Evolutionary conservation across 2,329 filamentous ascomycete species (phyloP).

Genomic region (Xylaria sp.): DNA sequence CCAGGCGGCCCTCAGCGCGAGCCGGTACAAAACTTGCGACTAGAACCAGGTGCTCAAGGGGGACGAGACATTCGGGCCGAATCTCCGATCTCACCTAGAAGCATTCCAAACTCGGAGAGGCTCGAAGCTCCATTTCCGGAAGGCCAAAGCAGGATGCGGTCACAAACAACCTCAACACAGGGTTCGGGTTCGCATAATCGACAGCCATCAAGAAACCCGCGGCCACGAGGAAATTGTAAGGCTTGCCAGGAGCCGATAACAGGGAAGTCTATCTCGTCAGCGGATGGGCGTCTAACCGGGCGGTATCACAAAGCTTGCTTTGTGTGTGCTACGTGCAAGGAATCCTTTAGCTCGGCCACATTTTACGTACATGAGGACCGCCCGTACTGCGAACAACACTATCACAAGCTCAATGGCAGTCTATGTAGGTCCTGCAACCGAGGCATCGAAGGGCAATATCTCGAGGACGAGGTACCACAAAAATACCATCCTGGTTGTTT

Average conservation of each 20-base stretch:
- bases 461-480: conserved; percentile 76
- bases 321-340: conserved; percentile 81
- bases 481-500: conserved; percentile 92
- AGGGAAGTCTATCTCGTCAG: conserved; percentile 92
- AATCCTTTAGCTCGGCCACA: conserved; percentile 82
- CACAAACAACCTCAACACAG: conserved; percentile 31
- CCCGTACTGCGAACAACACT: conserved; percentile 91
- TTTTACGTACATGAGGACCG: conserved; percentile 90
- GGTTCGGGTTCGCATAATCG: conserved; percentile 45
- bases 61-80: conserved; percentile 25
- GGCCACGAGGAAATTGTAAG: conserved; percentile 77
- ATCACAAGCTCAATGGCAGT: conserved; percentile 88
- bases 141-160: conserved; percentile 30
- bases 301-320: conserved; percentile 97
- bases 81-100: conserved; percentile 33
- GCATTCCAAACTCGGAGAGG: conserved; percentile 16
- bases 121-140: conserved; percentile 34
- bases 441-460: conserved; percentile 92
- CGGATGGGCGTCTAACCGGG: conserved; percentile 88
- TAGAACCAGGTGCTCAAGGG: conserved; percentile 41
- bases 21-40: conserved; percentile 33
- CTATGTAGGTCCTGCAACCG: conserved; percentile 78
- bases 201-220: conserved; percentile 45
- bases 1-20: conserved; percentile 17
- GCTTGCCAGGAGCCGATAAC: conserved; percentile 79